Base-by-base conservation (phyloP, 1,284 basidiomycete genomes). In the Coniophora puteana region DNA sequence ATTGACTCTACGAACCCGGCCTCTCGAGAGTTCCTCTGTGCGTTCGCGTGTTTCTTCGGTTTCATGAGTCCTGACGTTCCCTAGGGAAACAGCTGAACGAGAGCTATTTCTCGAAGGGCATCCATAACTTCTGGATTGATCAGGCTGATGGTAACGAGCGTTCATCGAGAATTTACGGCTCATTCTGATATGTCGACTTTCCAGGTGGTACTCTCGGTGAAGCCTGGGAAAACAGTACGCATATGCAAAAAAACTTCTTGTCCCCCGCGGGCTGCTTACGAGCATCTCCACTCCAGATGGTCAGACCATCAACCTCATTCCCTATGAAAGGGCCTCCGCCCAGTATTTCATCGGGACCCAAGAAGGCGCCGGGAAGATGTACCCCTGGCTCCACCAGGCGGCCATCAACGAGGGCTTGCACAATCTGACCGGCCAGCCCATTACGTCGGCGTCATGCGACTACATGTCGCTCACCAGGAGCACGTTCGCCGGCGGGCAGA, bases 81-180 rank as follows among this genome's bases (percentile, higher is more conserved):
- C 12, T 28, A 68, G 66, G 67, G 67, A 63, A 54, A 46, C 53
- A 60, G 5, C 45, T 69, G 35, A 69, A 69, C 39, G 60, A 68
- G 23, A 67, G 65, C 41, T 69, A 69, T 30, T 68, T 65, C 49
- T 69, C 67, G 6, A 65, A 59, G 39, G 67, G 66, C 1, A 67
- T 69, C 22, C 63, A 64, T 41, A 68, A 67, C 48, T 68, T 67
- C 43, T 69, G 67, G 66, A 69, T 68, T 30, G 67, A 69, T 42
- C 65, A 67, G 52, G 67, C 62, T 10, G 67, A 68, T 40, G 65
- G 61, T 60, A 41, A n/a, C n/a, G 28, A 51, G 14, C 8, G 33
- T 35, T 8, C 36, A 14, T 13, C n/a, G 8, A n/a, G 10, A 8
- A 18, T 14, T n/a, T 31, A 8, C 8, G 13, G 34, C 4, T n/a